Base-by-base conservation (phyloP, 129 eudicot species). In the Ambrosia trifida region DNA sequence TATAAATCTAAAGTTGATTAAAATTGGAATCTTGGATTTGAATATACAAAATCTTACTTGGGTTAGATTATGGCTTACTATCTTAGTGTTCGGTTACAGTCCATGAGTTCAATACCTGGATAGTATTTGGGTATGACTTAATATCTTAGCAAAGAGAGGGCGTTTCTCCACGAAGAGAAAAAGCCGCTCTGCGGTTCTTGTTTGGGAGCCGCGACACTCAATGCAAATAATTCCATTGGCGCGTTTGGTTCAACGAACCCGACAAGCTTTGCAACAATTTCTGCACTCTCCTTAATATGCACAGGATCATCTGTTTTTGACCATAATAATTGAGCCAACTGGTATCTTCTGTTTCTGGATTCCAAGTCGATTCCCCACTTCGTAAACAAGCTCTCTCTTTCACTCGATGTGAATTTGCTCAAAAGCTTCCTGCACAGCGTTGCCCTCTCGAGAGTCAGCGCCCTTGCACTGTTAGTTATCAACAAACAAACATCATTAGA, bases 281-380 rank as follows among this genome's bases (percentile, higher is more conserved):
- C 65, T 45, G 98, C 96, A 72, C 98, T 92, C 43, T 89, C 96
- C 64, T 64, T 83, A 17, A 82, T 68, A 69, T 86, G 95, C n/a
- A 81, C 79, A 58, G 81, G 70, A 76, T 89, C 83, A 31, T 85
- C 72, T 45, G 91, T 56, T 69, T 85, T 79, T 41, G 79, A 85
- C 95, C 96, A 92, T 44, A 92, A 66, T 12, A 31, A 51, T 30
- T 79, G 77, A 67, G 86, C 80, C 78, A 92, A 36, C 64, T 85
- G 98, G 16, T 70, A 71, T 61, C 95, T 83, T 77, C 96, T 84
- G 79, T 78, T 76, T 78, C 85, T 85, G 17, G 91, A 73, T 60
- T 83, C 73, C 68, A 89, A 60, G 57, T 72, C 75, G 49, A 92
- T 77, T 5, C 89, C 95, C 96, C 98, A 89, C 46, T 89, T 82